Evolutionary conservation across 352 stramenopile species (phyloP).

Genomic region (Phytophthora macrochlamydospora): DNA sequence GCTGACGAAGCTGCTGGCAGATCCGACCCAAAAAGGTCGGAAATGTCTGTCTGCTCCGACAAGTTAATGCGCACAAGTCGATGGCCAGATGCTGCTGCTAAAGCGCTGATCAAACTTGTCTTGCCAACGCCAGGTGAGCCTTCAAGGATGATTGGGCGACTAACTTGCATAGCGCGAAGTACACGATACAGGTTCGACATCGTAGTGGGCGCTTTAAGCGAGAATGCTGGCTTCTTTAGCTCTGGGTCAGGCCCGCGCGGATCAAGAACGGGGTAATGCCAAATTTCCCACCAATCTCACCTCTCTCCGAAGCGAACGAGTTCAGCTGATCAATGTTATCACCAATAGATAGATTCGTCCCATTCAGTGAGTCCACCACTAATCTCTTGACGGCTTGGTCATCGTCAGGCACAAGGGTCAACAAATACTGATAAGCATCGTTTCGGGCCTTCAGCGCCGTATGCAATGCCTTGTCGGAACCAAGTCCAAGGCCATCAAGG

Average conservation of each 20-base stretch:
- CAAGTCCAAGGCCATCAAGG: conserved; percentile 97
- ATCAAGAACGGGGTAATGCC: conserved; percentile 92
- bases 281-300: conserved; percentile 51
- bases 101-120: conserved; percentile 97
- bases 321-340: conserved; percentile 65
- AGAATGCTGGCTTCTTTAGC: conserved; percentile 84
- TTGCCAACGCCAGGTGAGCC: conserved; percentile 99
- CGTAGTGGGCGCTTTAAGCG: conserved; percentile 97
- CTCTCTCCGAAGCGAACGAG: conserved; percentile 25
- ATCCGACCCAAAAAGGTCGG: conserved; percentile 99
- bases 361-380: conserved; percentile 70
- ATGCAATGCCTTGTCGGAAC: conserved; percentile 89
- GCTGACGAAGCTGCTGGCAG: conserved; percentile 90
- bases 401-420: conserved; percentile 66
- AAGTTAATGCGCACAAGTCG: conserved; percentile 99
- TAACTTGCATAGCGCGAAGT: conserved; percentile 96
- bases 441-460: conserved; percentile 73
- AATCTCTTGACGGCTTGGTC: conserved; percentile 43
- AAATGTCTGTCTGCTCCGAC: conserved; percentile 99
- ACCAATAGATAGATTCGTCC: conserved; percentile 55
- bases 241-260: conserved; percentile 53
- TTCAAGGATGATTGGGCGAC: conserved; percentile 98
- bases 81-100: conserved; percentile 96
- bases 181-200: conserved; percentile 98
- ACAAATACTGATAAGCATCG: conserved; percentile 74